These are phyloP conservation scores for Ajuga reptans DNA, from an alignment of 305 asterid genomes.

Conservation along the genomic window DNA sequence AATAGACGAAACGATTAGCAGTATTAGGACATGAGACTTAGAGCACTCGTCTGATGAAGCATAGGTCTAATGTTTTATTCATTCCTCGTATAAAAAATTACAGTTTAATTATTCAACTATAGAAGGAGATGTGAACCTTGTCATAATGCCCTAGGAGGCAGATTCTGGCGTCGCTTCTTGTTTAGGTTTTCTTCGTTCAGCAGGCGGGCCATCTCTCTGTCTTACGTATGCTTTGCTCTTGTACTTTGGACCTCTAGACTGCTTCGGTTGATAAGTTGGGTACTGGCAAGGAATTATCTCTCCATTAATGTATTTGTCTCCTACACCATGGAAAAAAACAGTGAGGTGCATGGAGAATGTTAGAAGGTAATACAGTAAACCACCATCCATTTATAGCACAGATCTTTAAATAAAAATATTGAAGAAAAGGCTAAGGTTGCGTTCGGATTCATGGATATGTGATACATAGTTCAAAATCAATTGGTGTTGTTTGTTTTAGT, in stretches of 20 bases:
- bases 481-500: too few relatives aligned
- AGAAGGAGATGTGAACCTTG: neutral
- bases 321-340: slow-evolving; percentile 26
- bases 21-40: neutral
- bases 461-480: too few relatives aligned
- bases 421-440: neutral
- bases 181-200: slow-evolving; percentile 52
- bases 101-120: neutral
- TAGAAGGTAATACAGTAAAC: neutral
- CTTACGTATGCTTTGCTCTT: slow-evolving; percentile 92
- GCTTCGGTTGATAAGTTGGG: slow-evolving; percentile 92
- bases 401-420: neutral
- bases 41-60: neutral
- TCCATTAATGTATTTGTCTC: slow-evolving; percentile 87
- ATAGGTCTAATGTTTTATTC: neutral
- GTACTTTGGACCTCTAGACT: slow-evolving; percentile 46
- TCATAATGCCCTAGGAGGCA: slow-evolving; percentile 22
- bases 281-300: slow-evolving; percentile 89
- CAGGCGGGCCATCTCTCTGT: slow-evolving; percentile 86
- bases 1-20: neutral
- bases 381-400: neutral
- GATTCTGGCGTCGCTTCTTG: slow-evolving; percentile 65
- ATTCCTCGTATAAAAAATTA: neutral
- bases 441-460: too few relatives aligned
- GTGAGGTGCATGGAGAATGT: neutral